phyloP scores from a whole-genome alignment of 441 rosid species.

The Geranium incanum region DNA sequence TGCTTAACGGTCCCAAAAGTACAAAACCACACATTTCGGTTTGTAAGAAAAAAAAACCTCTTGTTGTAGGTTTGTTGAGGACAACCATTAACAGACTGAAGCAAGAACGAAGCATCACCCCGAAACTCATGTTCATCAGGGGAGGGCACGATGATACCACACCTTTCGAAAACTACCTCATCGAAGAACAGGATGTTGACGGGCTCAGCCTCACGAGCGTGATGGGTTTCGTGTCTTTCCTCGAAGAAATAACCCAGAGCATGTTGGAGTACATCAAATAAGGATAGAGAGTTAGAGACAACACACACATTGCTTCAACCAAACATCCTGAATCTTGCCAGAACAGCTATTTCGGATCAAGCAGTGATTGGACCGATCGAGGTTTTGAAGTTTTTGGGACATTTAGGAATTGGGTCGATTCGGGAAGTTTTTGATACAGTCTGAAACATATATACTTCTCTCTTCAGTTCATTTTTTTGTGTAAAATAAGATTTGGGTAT shows the following conservation, averaged over 20 bases:
- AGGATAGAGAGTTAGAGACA: slow-evolving; percentile 10
- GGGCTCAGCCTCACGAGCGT: slow-evolving; percentile 78
- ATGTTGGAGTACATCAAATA: slow-evolving; percentile 81
- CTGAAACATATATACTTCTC: neutral
- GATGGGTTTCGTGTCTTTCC: slow-evolving; percentile 94
- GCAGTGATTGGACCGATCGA: neutral
- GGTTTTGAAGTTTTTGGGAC: neutral
- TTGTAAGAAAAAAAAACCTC: neutral
- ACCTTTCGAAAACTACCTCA: slow-evolving; percentile 72
- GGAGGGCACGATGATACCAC: slow-evolving; percentile 88
- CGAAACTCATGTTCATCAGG: slow-evolving; percentile 67
- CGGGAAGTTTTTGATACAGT: neutral
- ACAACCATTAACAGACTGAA: slow-evolving; percentile 71
- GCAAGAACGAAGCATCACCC: slow-evolving; percentile 79
- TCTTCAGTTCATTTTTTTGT: neutral
- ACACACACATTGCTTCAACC: neutral
- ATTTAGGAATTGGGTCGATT: slow-evolving; percentile 1
- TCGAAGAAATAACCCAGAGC: slow-evolving; percentile 66
- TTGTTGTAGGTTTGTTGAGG: slow-evolving; percentile 54
- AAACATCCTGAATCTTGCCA: neutral
- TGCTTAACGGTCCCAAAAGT: neutral
- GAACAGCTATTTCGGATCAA: neutral
- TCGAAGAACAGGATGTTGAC: slow-evolving; percentile 91
- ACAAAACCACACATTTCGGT: neutral
- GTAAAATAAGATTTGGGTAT: slow-evolving; percentile 1